These are phyloP conservation scores for Sapria himalayana DNA, from an alignment of 345 rosid genomes.

Conservation along the genomic window DNA sequence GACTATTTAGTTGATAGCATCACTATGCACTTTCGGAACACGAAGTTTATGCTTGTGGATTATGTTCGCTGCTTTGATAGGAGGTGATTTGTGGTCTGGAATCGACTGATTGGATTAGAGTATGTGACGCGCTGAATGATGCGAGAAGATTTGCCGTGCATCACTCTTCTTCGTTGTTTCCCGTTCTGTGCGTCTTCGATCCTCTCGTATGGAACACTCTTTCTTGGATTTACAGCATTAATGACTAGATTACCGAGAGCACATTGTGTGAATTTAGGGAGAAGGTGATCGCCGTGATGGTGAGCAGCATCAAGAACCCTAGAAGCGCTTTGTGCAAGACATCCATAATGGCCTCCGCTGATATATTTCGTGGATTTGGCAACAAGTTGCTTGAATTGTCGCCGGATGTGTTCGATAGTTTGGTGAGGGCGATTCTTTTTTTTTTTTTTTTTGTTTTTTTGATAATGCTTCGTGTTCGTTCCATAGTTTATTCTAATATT, in stretches of 20 bases:
- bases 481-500: background rate
- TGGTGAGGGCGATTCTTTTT: constrained; percentile 18
- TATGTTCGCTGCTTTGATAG: constrained; percentile 10
- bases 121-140: constrained; percentile 47
- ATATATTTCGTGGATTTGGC: constrained; percentile 46
- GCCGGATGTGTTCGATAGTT: constrained; percentile 33
- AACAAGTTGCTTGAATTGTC: constrained; percentile 30
- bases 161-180: constrained; percentile 48
- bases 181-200: constrained; percentile 25
- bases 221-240: background rate
- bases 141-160: constrained; percentile 38
- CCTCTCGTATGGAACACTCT: background rate
- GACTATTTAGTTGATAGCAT: background rate
- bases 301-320: constrained; percentile 78
- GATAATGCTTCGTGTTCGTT: background rate
- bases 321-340: constrained; percentile 91
- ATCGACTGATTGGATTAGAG: constrained; percentile 57
- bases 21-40: background rate
- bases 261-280: constrained; percentile 21
- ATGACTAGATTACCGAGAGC: background rate
- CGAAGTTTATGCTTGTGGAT: background rate
- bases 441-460: background rate
- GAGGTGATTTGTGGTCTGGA: constrained; percentile 36
- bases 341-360: constrained; percentile 71
- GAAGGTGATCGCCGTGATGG: constrained; percentile 40